Base-by-base conservation (phyloP, 2,329 filamentous ascomycete genomes). In the Clonostachys rosea region DNA sequence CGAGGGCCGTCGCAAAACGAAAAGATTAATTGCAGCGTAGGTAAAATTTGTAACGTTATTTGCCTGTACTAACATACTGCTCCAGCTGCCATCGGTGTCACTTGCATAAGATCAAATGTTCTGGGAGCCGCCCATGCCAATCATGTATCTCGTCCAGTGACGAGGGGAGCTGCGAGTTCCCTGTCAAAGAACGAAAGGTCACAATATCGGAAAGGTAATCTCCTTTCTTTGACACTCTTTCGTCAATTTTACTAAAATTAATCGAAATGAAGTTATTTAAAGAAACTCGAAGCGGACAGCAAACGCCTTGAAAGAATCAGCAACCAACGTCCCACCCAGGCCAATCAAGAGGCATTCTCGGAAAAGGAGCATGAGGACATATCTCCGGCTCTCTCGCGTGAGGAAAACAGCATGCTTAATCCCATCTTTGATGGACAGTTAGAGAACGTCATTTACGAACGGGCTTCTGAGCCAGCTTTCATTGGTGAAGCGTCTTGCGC, bases 91-190 rank as follows among this genome's bases (percentile, higher is more conserved):
- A 68, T 50, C 56, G 69, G 50, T 74, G 70, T 44, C 70, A 74
- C 55, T 51, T 60, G 0, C 69, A 72, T 33, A 74, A 74, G 50
- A 70, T 73, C 33, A 73, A 70, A 51, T 74, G 71, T 47, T 73
- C 70, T 0, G 70, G 70, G 2, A 63, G 65, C 5, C 60, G 63
- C 18, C 71, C 71, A 2, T 74, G 71, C 47, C 58, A 54, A 35
- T 66, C 69, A 39, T 74, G 70, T 47, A 56, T 57, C 40, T 52
- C 59, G 6, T 64, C 69, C 1, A 66, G 65, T 5, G 62, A 61
- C 45, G 59, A 61, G 0, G 59, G 59, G 37, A 61, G 66, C 45
- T 73, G 70, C 48, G 51, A 59, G 4, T 73, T 70, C 50, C 62
- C 66, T 6, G 50, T 61, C 36, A 65, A 66, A 17, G 70, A 73